phyloP scores from a whole-genome alignment of 805 yeast species.

The Isabelozyma rhagii region DNA sequence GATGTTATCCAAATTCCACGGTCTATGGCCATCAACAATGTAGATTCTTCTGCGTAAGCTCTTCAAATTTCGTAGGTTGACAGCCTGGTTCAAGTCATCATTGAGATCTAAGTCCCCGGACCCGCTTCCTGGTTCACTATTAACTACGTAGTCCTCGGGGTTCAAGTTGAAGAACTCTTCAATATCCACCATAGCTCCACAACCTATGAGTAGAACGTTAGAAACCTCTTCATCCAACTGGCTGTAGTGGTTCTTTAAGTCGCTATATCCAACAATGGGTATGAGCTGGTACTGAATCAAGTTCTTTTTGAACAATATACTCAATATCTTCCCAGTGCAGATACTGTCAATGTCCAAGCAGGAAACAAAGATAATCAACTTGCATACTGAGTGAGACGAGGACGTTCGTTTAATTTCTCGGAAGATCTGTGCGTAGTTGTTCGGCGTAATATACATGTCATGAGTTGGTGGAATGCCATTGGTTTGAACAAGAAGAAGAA shows the following conservation, averaged over 20 bases:
- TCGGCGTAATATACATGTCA: slow-evolving; percentile 72
- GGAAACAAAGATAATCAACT: slow-evolving; percentile 81
- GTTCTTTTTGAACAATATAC: slow-evolving; percentile 70
- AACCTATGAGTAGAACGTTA: slow-evolving; percentile 79
- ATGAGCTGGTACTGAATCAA: slow-evolving; percentile 82
- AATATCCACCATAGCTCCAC: slow-evolving; percentile 89
- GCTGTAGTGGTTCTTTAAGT: slow-evolving; percentile 59
- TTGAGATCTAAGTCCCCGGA: slow-evolving; percentile 17
- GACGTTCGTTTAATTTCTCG: slow-evolving; percentile 67
- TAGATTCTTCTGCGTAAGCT: slow-evolving; percentile 60
- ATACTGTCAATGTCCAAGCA: slow-evolving; percentile 89
- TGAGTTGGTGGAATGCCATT: slow-evolving; percentile 9
- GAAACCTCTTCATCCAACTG: slow-evolving; percentile 71
- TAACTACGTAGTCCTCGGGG: slow-evolving; percentile 47
- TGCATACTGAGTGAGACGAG: slow-evolving; percentile 88
- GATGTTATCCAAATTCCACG: slow-evolving; percentile 93
- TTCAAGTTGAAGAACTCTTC: slow-evolving; percentile 70
- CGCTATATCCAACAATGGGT: slow-evolving; percentile 91
- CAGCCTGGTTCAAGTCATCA: slow-evolving; percentile 13
- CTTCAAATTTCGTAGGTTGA: slow-evolving; percentile 5
- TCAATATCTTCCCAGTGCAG: slow-evolving; percentile 79
- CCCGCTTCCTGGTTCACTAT: slow-evolving; percentile 16
- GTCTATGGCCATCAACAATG: slow-evolving; percentile 88
- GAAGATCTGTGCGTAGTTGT: slow-evolving; percentile 65
- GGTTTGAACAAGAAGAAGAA: background rate